These are phyloP conservation scores for Tetrapisispora arboricola DNA, from an alignment of 805 yeast species.

Conservation along the genomic window DNA sequence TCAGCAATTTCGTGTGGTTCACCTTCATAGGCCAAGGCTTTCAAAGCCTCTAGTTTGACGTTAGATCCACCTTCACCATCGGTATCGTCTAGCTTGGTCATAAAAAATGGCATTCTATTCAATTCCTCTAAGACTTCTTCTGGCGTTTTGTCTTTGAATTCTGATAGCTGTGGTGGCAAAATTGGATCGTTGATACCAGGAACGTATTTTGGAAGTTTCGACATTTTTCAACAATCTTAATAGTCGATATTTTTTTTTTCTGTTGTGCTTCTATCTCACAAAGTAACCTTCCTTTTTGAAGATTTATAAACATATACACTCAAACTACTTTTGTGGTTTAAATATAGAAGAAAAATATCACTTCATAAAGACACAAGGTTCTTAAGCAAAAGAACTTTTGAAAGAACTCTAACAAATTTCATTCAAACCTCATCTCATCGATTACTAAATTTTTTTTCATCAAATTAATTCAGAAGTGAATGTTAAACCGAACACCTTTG, in stretches of 20 bases:
- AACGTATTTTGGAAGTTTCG: slow-evolving; percentile 30
- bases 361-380: too few species aligned
- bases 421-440: too few species aligned
- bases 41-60: slow-evolving; percentile 71
- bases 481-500: too few species aligned
- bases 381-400: not conserved
- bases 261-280: too few species aligned
- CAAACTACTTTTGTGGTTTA: too few species aligned
- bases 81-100: slow-evolving; percentile 73
- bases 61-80: slow-evolving; percentile 74
- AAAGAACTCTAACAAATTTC: too few species aligned
- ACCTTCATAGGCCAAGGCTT: slow-evolving; percentile 89
- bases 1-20: slow-evolving; percentile 87
- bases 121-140: slow-evolving; percentile 72
- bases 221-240: slow-evolving; percentile 3
- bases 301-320: too few species aligned
- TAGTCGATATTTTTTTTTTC: too few species aligned
- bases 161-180: slow-evolving; percentile 74
- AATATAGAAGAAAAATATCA: too few species aligned
- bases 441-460: too few species aligned
- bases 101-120: slow-evolving; percentile 83
- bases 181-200: slow-evolving; percentile 55
- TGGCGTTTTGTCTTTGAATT: slow-evolving; percentile 47
- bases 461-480: too few species aligned
- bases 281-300: too few species aligned